Percentiles rank a stretch among this genome's conserved stretches.
Evolutionary conservation across 768 basidiomycete species (phyloP).

Genomic region (Boletus subparvulus): DNA sequence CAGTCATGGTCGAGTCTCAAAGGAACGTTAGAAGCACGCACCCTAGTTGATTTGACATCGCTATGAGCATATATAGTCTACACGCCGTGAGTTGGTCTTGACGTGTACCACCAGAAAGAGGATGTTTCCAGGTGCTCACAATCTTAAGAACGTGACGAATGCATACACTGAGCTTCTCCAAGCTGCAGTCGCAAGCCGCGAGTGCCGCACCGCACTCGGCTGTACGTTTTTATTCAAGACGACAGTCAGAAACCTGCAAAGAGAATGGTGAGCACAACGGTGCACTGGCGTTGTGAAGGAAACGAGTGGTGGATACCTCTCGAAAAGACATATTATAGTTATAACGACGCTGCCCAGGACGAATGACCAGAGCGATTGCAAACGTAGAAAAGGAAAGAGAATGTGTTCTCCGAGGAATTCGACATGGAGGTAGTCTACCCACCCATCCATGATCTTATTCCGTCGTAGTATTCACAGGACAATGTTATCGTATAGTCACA

Average conservation of each 20-base stretch:
- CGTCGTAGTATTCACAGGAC: background rate
- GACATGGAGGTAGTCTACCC: conserved; percentile 47
- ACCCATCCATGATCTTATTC: conserved; percentile 39
- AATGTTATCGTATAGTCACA: background rate
- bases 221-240: conserved; percentile 48
- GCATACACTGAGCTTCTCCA: conserved; percentile 60
- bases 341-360: conserved; percentile 46
- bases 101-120: background rate
- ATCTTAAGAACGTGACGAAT: conserved; percentile 53
- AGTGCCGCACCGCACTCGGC: conserved; percentile 41
- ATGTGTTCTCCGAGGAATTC: conserved; percentile 46
- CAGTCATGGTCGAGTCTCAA: conserved; percentile 7
- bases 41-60: conserved; percentile 73
- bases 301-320: conserved; percentile 46
- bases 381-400: conserved; percentile 39
- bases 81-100: background rate
- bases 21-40: conserved; percentile 36
- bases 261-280: background rate
- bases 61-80: conserved; percentile 71
- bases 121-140: conserved; percentile 43
- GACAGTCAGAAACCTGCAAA: conserved; percentile 48
- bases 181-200: conserved; percentile 45
- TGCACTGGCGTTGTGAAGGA: background rate
- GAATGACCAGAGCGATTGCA: conserved; percentile 53
- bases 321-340: conserved; percentile 47